Base-by-base conservation (phyloP, 805 yeast genomes). In the Wickerhamiella nectarea region DNA sequence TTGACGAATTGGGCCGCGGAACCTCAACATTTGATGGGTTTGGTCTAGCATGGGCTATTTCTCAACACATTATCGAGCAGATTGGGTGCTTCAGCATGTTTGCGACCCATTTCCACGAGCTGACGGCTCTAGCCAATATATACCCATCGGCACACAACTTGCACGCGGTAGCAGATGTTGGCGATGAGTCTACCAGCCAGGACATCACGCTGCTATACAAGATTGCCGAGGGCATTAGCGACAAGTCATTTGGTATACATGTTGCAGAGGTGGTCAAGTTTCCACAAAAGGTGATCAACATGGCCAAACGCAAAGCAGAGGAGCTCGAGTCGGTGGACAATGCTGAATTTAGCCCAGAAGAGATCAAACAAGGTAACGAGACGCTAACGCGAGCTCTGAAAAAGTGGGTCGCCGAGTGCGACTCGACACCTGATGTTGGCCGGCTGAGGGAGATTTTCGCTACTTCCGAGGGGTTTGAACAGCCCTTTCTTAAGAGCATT, bases 51-150 rank as follows among this genome's bases (percentile, higher is more conserved):
- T 91, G 95, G 93, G 80, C 96, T 0, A 91, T 91, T 44, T 80
- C 89, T 50, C 94, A 87, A 56, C 78, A 79, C 61, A 76, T 89
- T 47, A 78, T 91, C 2, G 68, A 68, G 15, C 68, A 79, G 41
- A 71, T 82, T 41, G 69, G 72, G 41, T 79, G 95, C 50, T 85
- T 86, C 61, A 76, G 94, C 0, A 57, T 91, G 45, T 91, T 91
- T 69, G 97, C 98, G 0, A 91, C 98, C 0, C 98, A 91, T 67
- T 91, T 91, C 70, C 97, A 91, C 61, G 98, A 91, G 60, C 69
- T 91, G 47, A 91, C 97, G 1, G 78, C 79, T 26, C 66, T 91
- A 41, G 69, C 93, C 0, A 78, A 76, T 15, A 70, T 70, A 50
- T 58, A 68, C 10, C 73, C 76, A 3, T 50, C 51, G 15, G 95